Conservation (phyloP, 805 yeast species). For the Blastobotrys mokoenaii region DNA sequence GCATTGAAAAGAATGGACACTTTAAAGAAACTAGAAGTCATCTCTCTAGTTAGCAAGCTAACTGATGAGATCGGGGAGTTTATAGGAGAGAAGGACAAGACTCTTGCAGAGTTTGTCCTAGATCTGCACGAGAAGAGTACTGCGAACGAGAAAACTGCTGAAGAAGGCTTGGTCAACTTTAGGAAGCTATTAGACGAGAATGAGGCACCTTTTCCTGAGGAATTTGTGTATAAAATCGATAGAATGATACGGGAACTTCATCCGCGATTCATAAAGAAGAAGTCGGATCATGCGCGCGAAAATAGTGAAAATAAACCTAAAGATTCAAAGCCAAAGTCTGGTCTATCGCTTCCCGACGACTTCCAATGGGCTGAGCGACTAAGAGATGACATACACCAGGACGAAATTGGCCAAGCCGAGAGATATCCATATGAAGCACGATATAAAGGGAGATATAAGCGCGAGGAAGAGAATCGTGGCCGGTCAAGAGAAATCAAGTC, state of each 20-base stretch:
- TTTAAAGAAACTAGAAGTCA: too few species aligned
- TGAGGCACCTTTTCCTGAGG: slow-evolving; percentile 36
- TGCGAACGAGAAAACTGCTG: slow-evolving; percentile 27
- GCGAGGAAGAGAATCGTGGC: neutral
- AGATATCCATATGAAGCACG: too few species aligned
- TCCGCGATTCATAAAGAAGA: slow-evolving; percentile 21
- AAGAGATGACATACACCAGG: too few species aligned
- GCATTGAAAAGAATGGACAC: too few species aligned
- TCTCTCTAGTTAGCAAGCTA: slow-evolving; percentile 17
- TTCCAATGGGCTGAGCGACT: neutral
- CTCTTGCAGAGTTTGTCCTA: slow-evolving; percentile 40
- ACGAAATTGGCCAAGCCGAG: too few species aligned
- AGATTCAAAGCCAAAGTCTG: neutral
- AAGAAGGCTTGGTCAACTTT: too few species aligned
- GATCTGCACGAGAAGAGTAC: slow-evolving; percentile 28
- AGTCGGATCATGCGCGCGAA: neutral
- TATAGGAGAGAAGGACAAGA: slow-evolving; percentile 35
- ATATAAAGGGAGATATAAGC: too few species aligned
- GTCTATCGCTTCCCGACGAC: slow-evolving; percentile 19
- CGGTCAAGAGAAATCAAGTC: neutral
- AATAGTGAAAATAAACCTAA: neutral
- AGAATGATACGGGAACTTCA: slow-evolving; percentile 25
- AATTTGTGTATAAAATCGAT: slow-evolving; percentile 25
- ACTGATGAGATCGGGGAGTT: slow-evolving; percentile 27
- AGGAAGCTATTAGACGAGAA: slow-evolving; percentile 36